Percentiles rank a stretch among this genome's conserved stretches.
Conservation (phyloP, 352 stramenopile species). For the Globisporangium canariense region DNA sequence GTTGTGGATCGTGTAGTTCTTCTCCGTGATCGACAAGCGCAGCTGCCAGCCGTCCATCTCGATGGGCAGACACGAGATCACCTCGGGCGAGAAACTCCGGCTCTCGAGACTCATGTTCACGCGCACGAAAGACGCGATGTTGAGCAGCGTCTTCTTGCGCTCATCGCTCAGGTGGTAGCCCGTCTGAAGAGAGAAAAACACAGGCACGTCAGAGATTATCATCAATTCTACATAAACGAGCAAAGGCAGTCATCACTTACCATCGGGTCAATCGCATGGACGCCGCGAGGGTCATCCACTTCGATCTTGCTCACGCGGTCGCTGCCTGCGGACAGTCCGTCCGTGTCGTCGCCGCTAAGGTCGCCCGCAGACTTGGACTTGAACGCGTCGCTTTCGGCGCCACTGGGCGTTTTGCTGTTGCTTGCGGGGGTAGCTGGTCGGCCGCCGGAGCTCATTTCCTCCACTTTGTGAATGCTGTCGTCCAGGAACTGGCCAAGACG, state of each 20-base stretch:
- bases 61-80: constrained; percentile 84
- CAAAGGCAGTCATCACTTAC: constrained; percentile 3
- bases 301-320: constrained; percentile 52
- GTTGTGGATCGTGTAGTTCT: constrained; percentile 89
- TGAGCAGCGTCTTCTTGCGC: constrained; percentile 58
- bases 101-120: constrained; percentile 83
- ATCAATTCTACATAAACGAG: neutral
- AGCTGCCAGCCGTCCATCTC: constrained; percentile 87
- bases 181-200: constrained; percentile 21
- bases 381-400: constrained; percentile 25
- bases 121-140: constrained; percentile 72
- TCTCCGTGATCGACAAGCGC: constrained; percentile 80
- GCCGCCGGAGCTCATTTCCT: constrained; percentile 72
- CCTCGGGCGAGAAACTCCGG: constrained; percentile 76
- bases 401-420: constrained; percentile 25
- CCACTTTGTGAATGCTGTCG: constrained; percentile 65
- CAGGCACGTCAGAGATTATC: constrained; percentile 6
- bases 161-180: constrained; percentile 62
- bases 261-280: constrained; percentile 44
- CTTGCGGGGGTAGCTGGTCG: constrained; percentile 25
- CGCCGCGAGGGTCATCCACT: constrained; percentile 46
- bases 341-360: constrained; percentile 44
- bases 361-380: constrained; percentile 22
- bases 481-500: constrained; percentile 62
- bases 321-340: constrained; percentile 32